phyloP scores from a whole-genome alignment of 495 filamentous ascomycete genomes.

The Friedmanniomyces endolithicus region DNA sequence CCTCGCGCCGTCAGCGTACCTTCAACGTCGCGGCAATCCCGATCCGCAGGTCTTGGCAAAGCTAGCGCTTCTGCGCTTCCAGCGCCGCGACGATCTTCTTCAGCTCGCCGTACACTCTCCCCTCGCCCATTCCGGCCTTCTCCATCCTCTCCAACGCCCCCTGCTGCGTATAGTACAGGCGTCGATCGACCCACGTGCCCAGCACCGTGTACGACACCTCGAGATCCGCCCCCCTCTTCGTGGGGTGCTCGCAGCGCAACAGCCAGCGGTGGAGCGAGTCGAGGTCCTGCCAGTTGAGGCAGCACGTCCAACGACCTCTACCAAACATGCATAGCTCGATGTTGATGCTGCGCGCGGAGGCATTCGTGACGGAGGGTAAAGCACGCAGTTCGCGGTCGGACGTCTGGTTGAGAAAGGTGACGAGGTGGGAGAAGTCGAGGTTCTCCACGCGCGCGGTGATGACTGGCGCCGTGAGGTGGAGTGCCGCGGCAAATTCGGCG shows the following conservation, averaged over 20 bases:
- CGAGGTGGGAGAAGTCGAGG: slow-evolving; percentile 5
- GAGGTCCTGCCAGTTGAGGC: neutral
- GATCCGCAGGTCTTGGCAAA: too few species aligned
- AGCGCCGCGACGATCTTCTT: neutral
- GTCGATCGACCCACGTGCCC: neutral
- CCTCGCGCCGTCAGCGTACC: too few species aligned
- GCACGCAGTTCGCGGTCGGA: neutral
- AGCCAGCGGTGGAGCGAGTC: neutral
- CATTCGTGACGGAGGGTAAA: neutral
- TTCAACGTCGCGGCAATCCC: too few species aligned
- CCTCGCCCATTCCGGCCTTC: neutral
- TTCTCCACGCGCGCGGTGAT: neutral
- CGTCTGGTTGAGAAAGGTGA: slow-evolving; percentile 1
- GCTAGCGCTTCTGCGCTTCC: neutral
- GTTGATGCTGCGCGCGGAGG: neutral
- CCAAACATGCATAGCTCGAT: neutral
- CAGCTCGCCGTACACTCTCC: neutral
- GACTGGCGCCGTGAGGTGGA: neutral
- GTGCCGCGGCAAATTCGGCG: neutral
- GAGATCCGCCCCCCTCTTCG: neutral
- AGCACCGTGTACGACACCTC: neutral
- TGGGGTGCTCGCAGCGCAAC: neutral
- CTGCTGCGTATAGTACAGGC: neutral
- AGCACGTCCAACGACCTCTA: too few species aligned
- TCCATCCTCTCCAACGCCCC: neutral